Evolutionary conservation across 352 stramenopile genomes (phyloP), one percentile per base, ranked within the genome.

Genomic region (Pythium pyrilobum): DNA sequence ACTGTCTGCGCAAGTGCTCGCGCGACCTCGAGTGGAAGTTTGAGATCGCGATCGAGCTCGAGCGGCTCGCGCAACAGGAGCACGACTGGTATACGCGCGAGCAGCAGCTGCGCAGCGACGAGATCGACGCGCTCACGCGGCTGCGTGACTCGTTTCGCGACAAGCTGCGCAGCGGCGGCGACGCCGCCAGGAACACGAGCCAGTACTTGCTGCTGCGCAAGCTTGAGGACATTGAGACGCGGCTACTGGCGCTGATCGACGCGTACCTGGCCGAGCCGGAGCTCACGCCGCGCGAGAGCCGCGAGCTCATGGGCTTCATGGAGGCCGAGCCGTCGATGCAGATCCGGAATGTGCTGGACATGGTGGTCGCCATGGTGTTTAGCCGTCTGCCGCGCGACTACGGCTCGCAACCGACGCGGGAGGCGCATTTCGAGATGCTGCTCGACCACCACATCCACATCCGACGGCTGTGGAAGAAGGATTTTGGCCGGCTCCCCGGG

Each of bases 351-450:
- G 80, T 94, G 37, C 58, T 94, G 36, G 84, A 94, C 50, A 94
- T 92, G 81, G 72, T 94, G 29, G 67, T 94, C 8, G 82, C 80
- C 15, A 94, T 94, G 84, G 59, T 92, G 4, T 94, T 94, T 52
- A 71, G 74, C 5, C 84, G 84, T n/a, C 57, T 94, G 46, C 84
- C 84, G 31, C 73, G 69, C n/a, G 77, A 87, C 52, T 83, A 81
- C 23, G 65, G 65, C 15, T 57, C 74, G 24, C 52, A 78, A 21
- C 59, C 71, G 20, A 78, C 74, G 23, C 71, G 66, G n/a, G 75
- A 94, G 37, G 65, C 75, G 34, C 81, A 90, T 39, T 88, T 85
- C 33, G 61, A 85, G 56, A 81, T 84, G 71, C 67, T 94, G 5
- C 63, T 90, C 21, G 77, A 92, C 32, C 69, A 87, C 47, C 84